Conservation (phyloP, 768 basidiomycete genomes). For the Suillus paluster region DNA sequence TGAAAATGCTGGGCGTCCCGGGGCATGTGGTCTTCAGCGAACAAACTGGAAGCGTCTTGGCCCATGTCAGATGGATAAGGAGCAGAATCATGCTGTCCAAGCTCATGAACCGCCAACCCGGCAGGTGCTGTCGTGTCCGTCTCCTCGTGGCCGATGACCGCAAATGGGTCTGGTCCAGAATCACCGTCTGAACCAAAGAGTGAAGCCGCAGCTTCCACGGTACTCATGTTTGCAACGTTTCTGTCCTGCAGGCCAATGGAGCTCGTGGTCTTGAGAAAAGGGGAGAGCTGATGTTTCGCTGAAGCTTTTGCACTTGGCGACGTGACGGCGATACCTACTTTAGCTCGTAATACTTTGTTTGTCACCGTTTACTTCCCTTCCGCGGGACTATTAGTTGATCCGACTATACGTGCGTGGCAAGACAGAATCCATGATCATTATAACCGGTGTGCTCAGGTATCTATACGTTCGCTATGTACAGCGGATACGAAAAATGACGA, state of each 20-base stretch:
- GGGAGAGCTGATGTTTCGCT: constrained; percentile 16
- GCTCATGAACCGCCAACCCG: constrained; percentile 23
- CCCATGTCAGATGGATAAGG: constrained; percentile 35
- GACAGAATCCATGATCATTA: constrained; percentile 23
- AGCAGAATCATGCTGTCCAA: constrained; percentile 24
- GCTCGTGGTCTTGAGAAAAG: constrained; percentile 15
- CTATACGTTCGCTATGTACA: constrained; percentile 22
- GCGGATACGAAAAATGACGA: constrained; percentile 9
- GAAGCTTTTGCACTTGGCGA: constrained; percentile 3
- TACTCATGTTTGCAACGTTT: constrained; percentile 55
- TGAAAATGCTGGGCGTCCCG: constrained; percentile 29
- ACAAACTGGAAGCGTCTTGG: constrained; percentile 43
- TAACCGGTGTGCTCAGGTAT: constrained; percentile 17
- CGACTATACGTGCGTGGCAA: background rate
- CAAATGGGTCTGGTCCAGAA: constrained; percentile 64
- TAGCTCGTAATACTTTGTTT: constrained; percentile 25
- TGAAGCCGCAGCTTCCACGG: constrained; percentile 78
- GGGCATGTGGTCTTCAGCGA: constrained; percentile 38
- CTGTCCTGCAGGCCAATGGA: constrained; percentile 15
- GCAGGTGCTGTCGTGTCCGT: constrained; percentile 31
- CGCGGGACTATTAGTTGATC: background rate
- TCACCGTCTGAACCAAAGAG: constrained; percentile 73
- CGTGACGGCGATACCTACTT: constrained; percentile 9
- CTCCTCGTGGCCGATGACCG: constrained; percentile 52
- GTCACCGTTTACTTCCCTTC: constrained; percentile 27